Conservation (phyloP, 1,284 basidiomycete genomes). For the Earliella scabrosa region DNA sequence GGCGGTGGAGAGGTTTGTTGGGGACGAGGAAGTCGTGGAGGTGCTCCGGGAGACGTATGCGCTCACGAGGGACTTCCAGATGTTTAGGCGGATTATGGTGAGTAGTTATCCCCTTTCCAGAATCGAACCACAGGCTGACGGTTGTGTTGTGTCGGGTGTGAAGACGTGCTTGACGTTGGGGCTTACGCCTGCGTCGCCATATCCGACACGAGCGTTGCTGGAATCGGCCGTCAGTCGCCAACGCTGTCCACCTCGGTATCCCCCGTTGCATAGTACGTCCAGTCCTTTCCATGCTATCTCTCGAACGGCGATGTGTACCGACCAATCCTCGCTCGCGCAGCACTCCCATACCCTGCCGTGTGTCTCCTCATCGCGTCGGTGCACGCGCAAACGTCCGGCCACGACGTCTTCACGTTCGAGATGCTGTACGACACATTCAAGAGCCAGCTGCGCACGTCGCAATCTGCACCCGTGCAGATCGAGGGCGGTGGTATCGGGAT, state of each 20-base stretch:
- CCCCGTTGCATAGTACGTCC: constrained; percentile 55
- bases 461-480: constrained; percentile 73
- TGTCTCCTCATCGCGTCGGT: constrained; percentile 71
- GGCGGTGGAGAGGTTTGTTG: constrained; percentile 60
- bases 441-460: constrained; percentile 68
- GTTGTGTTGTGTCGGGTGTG: not conserved
- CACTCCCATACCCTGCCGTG: constrained; percentile 70
- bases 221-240: constrained; percentile 50
- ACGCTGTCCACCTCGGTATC: constrained; percentile 53
- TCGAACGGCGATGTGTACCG: not conserved
- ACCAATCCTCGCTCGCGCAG: constrained; percentile 38
- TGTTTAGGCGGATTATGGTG: constrained; percentile 72
- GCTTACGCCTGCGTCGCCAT: constrained; percentile 56
- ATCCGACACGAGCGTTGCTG: constrained; percentile 49
- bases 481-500: constrained; percentile 77
- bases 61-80: constrained; percentile 69
- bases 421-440: constrained; percentile 75
- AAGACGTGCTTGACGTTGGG: constrained; percentile 56
- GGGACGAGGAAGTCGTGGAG: constrained; percentile 48
- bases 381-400: constrained; percentile 68
- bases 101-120: constrained; percentile 27
- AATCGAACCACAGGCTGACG: too few species aligned
- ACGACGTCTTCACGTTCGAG: constrained; percentile 76
- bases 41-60: constrained; percentile 63
- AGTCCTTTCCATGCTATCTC: not conserved